A percentile compares a stretch with the other conserved stretches of the same genome.
Conservation (phyloP, 371 early-diverging fungal genomes). For the Conidiobolus incongruus region DNA sequence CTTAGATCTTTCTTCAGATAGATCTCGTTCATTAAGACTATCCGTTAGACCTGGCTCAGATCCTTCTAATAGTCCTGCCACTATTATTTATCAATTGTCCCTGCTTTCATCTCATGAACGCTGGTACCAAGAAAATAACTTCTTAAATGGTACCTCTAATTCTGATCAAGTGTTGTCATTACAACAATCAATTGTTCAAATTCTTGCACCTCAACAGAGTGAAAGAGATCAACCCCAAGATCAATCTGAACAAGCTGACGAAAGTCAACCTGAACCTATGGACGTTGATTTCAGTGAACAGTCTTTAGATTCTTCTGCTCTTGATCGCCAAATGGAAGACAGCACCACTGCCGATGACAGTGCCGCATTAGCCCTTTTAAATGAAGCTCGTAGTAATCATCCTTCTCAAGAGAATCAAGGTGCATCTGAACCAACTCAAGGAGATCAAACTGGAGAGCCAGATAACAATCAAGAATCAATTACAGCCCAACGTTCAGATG, state of each 20-base stretch:
- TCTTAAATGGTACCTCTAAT: constrained; percentile 44
- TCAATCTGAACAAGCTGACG: constrained; percentile 23
- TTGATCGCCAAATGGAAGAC: not conserved
- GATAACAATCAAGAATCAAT: constrained; percentile 10
- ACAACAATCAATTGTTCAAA: constrained; percentile 12
- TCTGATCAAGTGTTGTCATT: constrained; percentile 22
- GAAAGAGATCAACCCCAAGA: constrained; percentile 12
- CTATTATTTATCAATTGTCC: not conserved
- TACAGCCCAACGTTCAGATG: constrained; percentile 6
- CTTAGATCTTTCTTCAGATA: constrained; percentile 15
- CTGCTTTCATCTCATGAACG: constrained; percentile 28
- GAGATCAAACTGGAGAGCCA: constrained; percentile 7
- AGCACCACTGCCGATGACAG: not conserved
- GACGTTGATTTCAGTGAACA: not conserved
- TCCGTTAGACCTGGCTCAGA: constrained; percentile 6
- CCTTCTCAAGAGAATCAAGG: not conserved
- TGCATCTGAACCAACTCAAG: constrained; percentile 10
- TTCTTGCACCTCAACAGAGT: too few relatives aligned
- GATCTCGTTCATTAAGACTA: constrained; percentile 10
- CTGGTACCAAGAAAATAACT: constrained; percentile 70
- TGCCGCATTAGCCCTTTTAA: not conserved
- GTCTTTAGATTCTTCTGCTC: constrained; percentile 6
- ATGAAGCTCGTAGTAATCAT: not conserved
- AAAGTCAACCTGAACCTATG: constrained; percentile 12
- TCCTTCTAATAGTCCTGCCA: not conserved